Base-by-base conservation (phyloP, 1,139 yeast species). In the Candida neerlandica region DNA sequence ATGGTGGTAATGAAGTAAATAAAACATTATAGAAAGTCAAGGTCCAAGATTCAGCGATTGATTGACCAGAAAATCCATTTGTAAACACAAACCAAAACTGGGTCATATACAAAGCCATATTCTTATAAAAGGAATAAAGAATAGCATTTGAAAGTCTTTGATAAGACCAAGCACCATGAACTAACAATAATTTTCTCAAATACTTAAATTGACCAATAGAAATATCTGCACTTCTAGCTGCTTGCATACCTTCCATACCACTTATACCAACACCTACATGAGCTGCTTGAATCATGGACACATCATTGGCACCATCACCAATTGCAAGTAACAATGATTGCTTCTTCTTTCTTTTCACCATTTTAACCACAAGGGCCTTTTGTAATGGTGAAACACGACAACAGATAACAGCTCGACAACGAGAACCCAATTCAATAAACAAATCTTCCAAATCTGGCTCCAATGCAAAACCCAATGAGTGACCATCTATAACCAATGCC, bases 191-290 rank as follows among this genome's bases (percentile, higher is more conserved):
- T 63, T 89, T 92, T 58, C 84, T 82, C 70, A 95, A 78, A 64
- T 81, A 94, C 64, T 86, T 84, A 79, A 95, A 95, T 66, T 95
- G 99, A 0, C 97, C 99, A 69, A 95, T 90, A 0, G 98, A 92
- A 52, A 94, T 84, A 75, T 95, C 99, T 0, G 99, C 99, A 67
- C 96, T 86, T 67, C 99, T 80, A 0, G 99, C 98, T 7, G 99
- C 99, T 68, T 95, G 99, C 91, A 92, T 92, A 59, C 99, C 99
- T 71, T 95, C 99, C 70, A 90, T 96, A 66, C 99, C 99, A 43
- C 97, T 96, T 60, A 94, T 94, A 69, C 99, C 99, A 44, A 94
- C 95, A 59, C 99, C 99, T 32, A 94, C 95, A 70, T 94, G 95
- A 1, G 99, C 99, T 35, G 96, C 91, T 66, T 94, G 98, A 58